Percentiles rank a stretch among this genome's conserved stretches.
Evolutionary conservation across 805 yeast species (phyloP).

Genomic region (Metschnikowia shivogae): DNA sequence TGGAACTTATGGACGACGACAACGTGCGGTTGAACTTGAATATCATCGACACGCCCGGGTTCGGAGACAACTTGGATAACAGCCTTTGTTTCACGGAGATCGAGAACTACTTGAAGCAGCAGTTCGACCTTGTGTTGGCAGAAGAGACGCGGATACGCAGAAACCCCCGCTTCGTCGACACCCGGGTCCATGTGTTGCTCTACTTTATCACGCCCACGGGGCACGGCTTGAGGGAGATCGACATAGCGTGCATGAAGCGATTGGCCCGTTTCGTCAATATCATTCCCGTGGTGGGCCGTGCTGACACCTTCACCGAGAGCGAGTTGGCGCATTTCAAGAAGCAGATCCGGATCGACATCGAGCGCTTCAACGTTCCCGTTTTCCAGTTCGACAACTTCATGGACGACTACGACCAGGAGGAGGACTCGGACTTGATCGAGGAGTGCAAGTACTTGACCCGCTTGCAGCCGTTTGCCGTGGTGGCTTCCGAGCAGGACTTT

Average conservation of each 20-base stretch:
- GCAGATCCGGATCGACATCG: conserved; percentile 59
- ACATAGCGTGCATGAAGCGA: conserved; percentile 64
- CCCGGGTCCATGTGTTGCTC: conserved; percentile 72
- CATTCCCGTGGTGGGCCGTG: conserved; percentile 76
- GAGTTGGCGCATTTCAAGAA: conserved; percentile 62
- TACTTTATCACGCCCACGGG: conserved; percentile 79
- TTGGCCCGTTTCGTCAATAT: conserved; percentile 74
- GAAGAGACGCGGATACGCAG: conserved; percentile 86
- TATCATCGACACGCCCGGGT: conserved; percentile 69
- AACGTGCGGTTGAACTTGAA: conserved; percentile 53
- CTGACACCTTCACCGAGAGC: conserved; percentile 68
- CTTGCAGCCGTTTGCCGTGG: conserved; percentile 73
- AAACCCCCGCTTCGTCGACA: conserved; percentile 76
- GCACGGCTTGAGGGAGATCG: conserved; percentile 74
- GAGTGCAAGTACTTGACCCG: conserved; percentile 60
- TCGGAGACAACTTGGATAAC: conserved; percentile 73
- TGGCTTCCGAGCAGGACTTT: conserved; percentile 58
- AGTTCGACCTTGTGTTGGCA: conserved; percentile 71
- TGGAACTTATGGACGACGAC: conserved; percentile 59
- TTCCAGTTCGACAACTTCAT: conserved; percentile 62
- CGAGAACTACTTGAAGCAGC: conserved; percentile 64
- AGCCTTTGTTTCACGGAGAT: conserved; percentile 64
- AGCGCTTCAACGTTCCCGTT: conserved; percentile 64
- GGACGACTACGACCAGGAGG: conserved; percentile 59
- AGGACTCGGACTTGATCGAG: conserved; percentile 69